Evolutionary conservation across 2,329 filamentous ascomycete genomes (phyloP).

Genomic region (Trichoderma harzianum): DNA sequence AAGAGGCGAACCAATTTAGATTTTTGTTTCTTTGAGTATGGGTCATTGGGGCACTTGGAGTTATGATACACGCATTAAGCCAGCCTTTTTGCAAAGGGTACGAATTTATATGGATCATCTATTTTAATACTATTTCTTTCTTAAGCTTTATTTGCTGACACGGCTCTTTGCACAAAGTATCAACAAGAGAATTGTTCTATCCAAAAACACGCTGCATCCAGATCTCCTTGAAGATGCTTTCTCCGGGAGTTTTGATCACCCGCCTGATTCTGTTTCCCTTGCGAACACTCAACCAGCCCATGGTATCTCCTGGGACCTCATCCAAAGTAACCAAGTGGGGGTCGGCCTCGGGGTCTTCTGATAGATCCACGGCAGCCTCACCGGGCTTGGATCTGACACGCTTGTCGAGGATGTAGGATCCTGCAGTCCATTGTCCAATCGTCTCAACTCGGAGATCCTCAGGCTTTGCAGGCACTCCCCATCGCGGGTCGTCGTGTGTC

Average conservation of each 20-base stretch:
- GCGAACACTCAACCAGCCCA: slow-evolving; percentile 68
- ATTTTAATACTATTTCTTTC: background rate
- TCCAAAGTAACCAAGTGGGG: slow-evolving; percentile 40
- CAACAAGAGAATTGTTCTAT: slow-evolving; percentile 17
- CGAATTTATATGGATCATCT: slow-evolving; percentile 19
- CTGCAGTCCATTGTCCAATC: slow-evolving; percentile 87
- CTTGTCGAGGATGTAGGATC: slow-evolving; percentile 82
- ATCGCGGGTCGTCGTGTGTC: slow-evolving; percentile 54
- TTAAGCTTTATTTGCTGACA: slow-evolving; percentile 21
- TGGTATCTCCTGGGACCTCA: slow-evolving; percentile 66
- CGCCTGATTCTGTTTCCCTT: slow-evolving; percentile 79
- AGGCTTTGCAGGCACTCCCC: slow-evolving; percentile 54
- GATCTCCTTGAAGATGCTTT: slow-evolving; percentile 61
- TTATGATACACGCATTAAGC: slow-evolving; percentile 2
- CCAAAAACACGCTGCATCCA: slow-evolving; percentile 65
- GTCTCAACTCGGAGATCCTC: slow-evolving; percentile 92
- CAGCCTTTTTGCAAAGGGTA: slow-evolving; percentile 19
- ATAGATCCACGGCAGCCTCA: slow-evolving; percentile 38
- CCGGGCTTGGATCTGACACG: slow-evolving; percentile 56
- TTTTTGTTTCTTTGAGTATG: background rate
- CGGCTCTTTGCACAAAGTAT: background rate
- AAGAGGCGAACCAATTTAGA: background rate
- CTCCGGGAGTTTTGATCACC: slow-evolving; percentile 67
- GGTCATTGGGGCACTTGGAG: background rate
- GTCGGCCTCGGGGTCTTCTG: slow-evolving; percentile 41